Base-by-base conservation (phyloP, 352 stramenopile species). In the Phytophthora fragariaefolia region DNA sequence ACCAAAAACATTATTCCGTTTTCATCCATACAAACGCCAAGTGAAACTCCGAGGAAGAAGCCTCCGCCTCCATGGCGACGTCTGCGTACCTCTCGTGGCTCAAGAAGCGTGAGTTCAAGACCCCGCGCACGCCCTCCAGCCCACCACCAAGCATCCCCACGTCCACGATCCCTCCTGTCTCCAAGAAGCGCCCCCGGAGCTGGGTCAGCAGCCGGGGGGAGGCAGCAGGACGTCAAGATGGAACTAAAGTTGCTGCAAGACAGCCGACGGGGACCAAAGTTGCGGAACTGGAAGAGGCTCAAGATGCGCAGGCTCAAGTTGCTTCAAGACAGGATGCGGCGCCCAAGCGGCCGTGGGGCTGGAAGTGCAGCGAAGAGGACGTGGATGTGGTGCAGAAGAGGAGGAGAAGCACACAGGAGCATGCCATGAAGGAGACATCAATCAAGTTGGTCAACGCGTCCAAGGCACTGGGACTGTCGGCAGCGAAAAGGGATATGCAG, bases 41-140 rank as follows among this genome's bases (percentile, higher is more conserved):
- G n/a, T n/a, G n/a, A n/a, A n/a, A n/a, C n/a, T n/a, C n/a, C n/a
- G n/a, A n/a, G n/a, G n/a, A n/a, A n/a, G n/a, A n/a, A n/a, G n/a
- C n/a, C n/a, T n/a, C n/a, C n/a, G n/a, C n/a, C 23, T 30, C 4
- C 9, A 63, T 63, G 55, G 18, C 43, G 38, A 63, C 63, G 28
- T 69, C 53, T 46, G 59, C 73, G 53, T 86, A 86, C 54, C 47
- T 63, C 6, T 69, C 66, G 54, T 86, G 71, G 71, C 56, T 79
- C 42, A 56, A 69, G 60, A 73, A 79, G 62, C 63, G 73, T 20
- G 71, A 79, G 51, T 52, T 57, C 50, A 79, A 79, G 58, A 52
- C 34, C 6, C 55, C 46, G 26, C 42, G 22, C 18, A 4, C 30
- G n/a, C 48, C 52, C 1, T 13, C 36, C 26, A 51, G 23, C 27